Evolutionary conservation across 768 basidiomycete genomes (phyloP).

Genomic region (Collybiopsis confluens): DNA sequence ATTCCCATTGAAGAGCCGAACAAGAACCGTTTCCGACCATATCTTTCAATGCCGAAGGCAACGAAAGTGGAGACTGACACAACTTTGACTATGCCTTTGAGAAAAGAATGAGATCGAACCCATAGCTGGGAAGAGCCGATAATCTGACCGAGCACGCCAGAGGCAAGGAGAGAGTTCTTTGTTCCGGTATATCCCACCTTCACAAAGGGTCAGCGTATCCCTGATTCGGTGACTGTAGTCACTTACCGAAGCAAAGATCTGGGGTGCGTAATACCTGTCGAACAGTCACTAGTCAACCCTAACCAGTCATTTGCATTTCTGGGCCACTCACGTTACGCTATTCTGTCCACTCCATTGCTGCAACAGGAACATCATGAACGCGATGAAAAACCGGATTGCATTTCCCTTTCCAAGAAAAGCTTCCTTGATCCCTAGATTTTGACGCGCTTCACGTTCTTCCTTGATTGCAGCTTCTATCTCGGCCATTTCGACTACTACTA

Average conservation of each 20-base stretch:
- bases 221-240: background rate
- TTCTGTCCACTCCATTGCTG: constrained; percentile 67
- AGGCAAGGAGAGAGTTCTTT: constrained; percentile 61
- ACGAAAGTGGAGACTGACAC: constrained; percentile 64
- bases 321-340: constrained; percentile 31
- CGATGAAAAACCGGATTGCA: constrained; percentile 55
- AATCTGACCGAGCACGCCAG: constrained; percentile 53
- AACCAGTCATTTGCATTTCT: background rate
- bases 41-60: constrained; percentile 61
- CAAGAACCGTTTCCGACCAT: constrained; percentile 54
- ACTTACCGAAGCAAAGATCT: constrained; percentile 64
- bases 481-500: constrained; percentile 37
- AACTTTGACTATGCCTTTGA: constrained; percentile 55
- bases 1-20: constrained; percentile 52
- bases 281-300: background rate
- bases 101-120: constrained; percentile 36
- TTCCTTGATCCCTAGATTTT: constrained; percentile 43
- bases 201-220: background rate
- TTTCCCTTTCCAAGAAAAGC: constrained; percentile 59
- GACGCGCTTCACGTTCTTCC: constrained; percentile 52
- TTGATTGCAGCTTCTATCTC: constrained; percentile 60
- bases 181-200: constrained; percentile 65
- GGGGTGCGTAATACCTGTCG: constrained; percentile 65
- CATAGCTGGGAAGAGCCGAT: background rate
- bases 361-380: constrained; percentile 50